Percentiles rank a stretch among this genome's conserved stretches.
Conservation (phyloP, 257 asterid genomes). For the Nicotiana knightiana region DNA sequence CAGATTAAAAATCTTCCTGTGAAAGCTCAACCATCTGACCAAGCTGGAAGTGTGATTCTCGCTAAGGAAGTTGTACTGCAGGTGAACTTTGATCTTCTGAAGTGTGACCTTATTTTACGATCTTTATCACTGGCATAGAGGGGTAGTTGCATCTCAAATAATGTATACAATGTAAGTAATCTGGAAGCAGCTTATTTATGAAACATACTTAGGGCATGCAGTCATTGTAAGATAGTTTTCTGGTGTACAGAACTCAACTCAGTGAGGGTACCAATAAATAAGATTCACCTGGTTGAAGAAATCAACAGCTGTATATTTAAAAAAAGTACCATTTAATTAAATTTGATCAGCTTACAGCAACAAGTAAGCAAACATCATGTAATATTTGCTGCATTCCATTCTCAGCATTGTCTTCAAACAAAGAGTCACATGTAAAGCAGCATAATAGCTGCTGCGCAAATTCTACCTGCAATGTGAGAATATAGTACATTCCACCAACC, state of each 20-base stretch:
- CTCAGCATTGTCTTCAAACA: background rate
- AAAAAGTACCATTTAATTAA: conserved; percentile 19
- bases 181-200: background rate
- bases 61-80: conserved; percentile 80
- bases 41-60: conserved; percentile 74
- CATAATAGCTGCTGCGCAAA: background rate
- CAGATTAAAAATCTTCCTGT: conserved; percentile 90
- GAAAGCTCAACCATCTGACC: conserved; percentile 82
- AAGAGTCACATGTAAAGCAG: background rate
- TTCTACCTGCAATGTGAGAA: background rate
- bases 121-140: background rate
- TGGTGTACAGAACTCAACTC: conserved; percentile 92
- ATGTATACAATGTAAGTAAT: background rate
- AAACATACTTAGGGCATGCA: conserved; percentile 88
- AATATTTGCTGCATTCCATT: background rate
- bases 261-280: conserved; percentile 88
- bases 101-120: background rate
- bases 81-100: conserved; percentile 31
- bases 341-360: background rate
- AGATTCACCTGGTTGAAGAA: conserved; percentile 96
- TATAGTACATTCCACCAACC: background rate
- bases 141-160: background rate
- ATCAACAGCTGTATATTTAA: conserved; percentile 74
- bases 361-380: background rate
- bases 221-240: conserved; percentile 92